Evolutionary conservation across 148 eudicot species (phyloP), one percentile per base, ranked within the genome.

Genomic region (Vaccinium corymbosum): DNA sequence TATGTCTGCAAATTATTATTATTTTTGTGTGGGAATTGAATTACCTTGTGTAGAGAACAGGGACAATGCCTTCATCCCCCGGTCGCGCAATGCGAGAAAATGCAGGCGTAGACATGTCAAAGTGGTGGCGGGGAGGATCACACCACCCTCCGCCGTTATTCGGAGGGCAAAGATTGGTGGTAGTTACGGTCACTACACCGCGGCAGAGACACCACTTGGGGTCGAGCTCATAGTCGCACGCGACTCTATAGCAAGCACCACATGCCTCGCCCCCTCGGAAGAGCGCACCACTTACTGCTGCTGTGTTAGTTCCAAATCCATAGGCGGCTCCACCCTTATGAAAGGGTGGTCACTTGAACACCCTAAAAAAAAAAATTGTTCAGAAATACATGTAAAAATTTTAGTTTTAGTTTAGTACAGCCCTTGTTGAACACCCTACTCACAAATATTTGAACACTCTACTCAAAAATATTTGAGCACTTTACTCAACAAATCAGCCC

Each of bases 141-240:
- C 97, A 94, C 97, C 98, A 93, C 71, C 98, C 98, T 2, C 95
- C 95, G 1, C 89, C 89, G 86, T 92, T 88, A 88, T 93, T 94
- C 0, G 95, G 83, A 27, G 98, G 97, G 91, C 98, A 93, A 80
- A 94, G 92, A 83, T 94, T 94, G 82, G 98, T 93, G 84, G 95
- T 95, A 0, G 97, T 92, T 4, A 94, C 86, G 1, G 90, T 90
- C 50, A 91, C 87, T 0, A 56, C n/a, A 1, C 81, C 85, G 1
- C 79, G 29, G 1, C 86, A 89, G 68, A 91, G 87, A 78, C 98
- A 94, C 98, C 96, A 94, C 64, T 90, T 86, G 0, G 87, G 95
- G 80, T 93, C 93, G 10, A 83, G 81, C 83, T 49, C 86, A 66
- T 78, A 84, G 86, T 94, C 82, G 76, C 98, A 94, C 64, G 16